Evolutionary conservation across 805 yeast species (phyloP).

Genomic region (Ogataea haglerorum): DNA sequence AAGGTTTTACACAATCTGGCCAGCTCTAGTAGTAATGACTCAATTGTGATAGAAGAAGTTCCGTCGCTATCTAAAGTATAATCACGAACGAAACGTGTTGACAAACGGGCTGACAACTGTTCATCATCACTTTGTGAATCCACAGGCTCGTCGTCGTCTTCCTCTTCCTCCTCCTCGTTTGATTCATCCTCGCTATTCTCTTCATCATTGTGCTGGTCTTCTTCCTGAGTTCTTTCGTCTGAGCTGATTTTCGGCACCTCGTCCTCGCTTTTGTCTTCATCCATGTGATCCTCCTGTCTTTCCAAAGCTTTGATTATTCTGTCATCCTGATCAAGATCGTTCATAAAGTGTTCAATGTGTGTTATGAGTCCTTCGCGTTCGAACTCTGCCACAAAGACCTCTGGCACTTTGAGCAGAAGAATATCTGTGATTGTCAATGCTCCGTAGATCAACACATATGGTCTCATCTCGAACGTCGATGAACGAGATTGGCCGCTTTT

Average conservation of each 20-base stretch:
- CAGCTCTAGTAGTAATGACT: constrained; percentile 14
- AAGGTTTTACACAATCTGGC: constrained; percentile 20
- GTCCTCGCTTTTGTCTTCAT: constrained; percentile 6
- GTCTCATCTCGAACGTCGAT: constrained; percentile 24
- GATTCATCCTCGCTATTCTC: constrained; percentile 13
- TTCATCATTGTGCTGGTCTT: constrained; percentile 3
- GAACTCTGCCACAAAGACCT: constrained; percentile 43
- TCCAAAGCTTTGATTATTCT: constrained; percentile 2
- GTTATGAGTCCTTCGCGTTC: constrained; percentile 71
- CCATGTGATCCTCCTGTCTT: constrained; percentile 1
- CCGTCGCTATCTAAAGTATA: constrained; percentile 24
- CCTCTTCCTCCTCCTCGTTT: constrained; percentile 20
- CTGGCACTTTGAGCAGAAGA: constrained; percentile 44
- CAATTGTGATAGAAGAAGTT: constrained; percentile 13
- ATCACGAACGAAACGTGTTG: constrained; percentile 15
- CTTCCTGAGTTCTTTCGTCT: not conserved
- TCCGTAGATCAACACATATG: constrained; percentile 46
- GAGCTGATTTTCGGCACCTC: constrained; percentile 1
- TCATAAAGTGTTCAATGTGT: constrained; percentile 41
- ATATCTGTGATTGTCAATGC: constrained; percentile 46
- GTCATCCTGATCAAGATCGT: constrained; percentile 20
- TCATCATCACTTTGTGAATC: constrained; percentile 16
- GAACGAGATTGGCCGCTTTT: constrained; percentile 11
- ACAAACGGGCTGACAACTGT: not conserved
- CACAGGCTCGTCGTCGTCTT: constrained; percentile 11